Evolutionary conservation across 108 stramenopile species (phyloP).

Genomic region (Schizochytrium sp.): DNA sequence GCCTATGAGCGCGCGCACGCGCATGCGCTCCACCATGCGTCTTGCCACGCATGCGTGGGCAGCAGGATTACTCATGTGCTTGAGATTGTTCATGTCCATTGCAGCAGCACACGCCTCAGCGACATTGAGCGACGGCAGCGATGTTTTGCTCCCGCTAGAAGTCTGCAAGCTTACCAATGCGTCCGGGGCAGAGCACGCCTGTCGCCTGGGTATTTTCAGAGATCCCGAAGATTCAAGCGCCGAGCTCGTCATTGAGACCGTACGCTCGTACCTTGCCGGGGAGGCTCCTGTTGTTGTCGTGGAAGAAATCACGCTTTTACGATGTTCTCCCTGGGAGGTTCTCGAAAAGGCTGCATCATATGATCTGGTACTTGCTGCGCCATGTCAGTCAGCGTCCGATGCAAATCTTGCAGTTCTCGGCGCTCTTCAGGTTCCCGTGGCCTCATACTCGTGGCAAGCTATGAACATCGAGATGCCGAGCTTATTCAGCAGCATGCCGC

Average conservation of each 20-base stretch:
- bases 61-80: too few species aligned
- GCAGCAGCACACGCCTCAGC: too few species aligned
- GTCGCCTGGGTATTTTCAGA: not conserved
- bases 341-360: not conserved
- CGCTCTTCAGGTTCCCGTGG: not conserved
- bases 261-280: not conserved
- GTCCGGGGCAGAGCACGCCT: not conserved
- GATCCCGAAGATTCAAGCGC: not conserved
- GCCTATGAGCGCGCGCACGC: too few species aligned
- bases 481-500: not conserved
- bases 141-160: too few species aligned
- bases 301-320: not conserved
- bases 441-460: not conserved
- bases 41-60: too few species aligned
- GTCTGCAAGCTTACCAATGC: too few species aligned
- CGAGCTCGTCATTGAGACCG: not conserved
- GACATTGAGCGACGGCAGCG: too few species aligned
- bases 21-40: too few species aligned
- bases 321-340: not conserved
- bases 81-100: too few species aligned
- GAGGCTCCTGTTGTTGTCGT: not conserved
- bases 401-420: not conserved
- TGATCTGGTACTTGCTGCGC: not conserved
- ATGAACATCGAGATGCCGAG: not conserved
- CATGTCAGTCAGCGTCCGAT: not conserved